Evolutionary conservation across 306 rosid species (phyloP), one percentile per base, ranked within the genome.

Genomic region (Boehmeria nivea): DNA sequence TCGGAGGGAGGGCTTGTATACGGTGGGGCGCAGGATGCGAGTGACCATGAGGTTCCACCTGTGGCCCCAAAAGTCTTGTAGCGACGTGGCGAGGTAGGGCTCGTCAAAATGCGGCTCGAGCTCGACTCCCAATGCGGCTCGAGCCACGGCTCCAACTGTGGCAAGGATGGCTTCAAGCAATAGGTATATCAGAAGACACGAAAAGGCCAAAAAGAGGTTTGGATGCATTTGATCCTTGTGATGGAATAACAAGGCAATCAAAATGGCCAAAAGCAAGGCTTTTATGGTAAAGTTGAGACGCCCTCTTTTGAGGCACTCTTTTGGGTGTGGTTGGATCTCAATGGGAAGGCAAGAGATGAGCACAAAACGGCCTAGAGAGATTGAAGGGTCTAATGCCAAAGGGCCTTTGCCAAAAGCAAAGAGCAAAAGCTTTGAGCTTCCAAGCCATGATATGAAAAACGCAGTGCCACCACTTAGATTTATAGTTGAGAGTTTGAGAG

Each of bases 61-160:
- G 13, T 71, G 46, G 0, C 81, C 77, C 81, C 81, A 76, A 39
- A 76, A 71, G 46, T 76, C 77, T 49, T 76, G 81, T 7, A 71
- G 57, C 4, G 81, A 76, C 28, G 68, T 45, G 3, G 81, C 44
- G 19, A 76, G 68, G 52, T 76, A 71, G 2, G 81, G 81, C 63
- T 67, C 73, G 37, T 76, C 8, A 40, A 76, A 76, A 16, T 67
- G 73, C 1, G 68, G 64, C 64, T 76, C 77, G 2, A 76, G 71
- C 61, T 76, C 81, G 0, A 71, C 22, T 6, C 81, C 71, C n/a
- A 63, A 26, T 4, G 44, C n/a, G 21, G 63, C 59, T 57, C 74
- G 63, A 45, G 64, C 55, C 26, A 51, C 2, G 11, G 53, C 4
- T 2, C 70, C 67, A 3, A 55, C 46, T 28, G 33, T 20, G 27